Evolutionary conservation across 371 early-diverging fungal species (phyloP), one percentile per base, ranked within the genome.

Genomic region (Haplosporangium sp.): DNA sequence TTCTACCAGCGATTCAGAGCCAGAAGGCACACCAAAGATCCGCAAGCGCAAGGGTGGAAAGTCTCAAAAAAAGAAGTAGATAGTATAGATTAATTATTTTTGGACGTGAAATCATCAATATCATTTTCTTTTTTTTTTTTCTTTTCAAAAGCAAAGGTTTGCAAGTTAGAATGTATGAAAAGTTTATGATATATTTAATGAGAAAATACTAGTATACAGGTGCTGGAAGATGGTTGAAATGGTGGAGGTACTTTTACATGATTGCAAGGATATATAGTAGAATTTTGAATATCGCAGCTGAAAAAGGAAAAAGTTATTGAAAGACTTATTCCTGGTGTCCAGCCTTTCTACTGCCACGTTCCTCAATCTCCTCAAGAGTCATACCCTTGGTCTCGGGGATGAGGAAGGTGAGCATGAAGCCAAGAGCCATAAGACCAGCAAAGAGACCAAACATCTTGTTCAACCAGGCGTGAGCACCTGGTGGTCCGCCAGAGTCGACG

Each of bases 381-480:
- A 75, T 84, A 53, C 88, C 88, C 77, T 86, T 87, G 35, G 87
- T 86, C 67, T 76, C 76, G 19, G 76, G 76, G 48, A 76, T 76
- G 63, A 76, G 71, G 76, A 76, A 76, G 20, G 76, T 76, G 57
- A 55, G 55, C 15, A 76, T 53, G 66, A 76, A 66, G 59, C 76
- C 76, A 27, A 76, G 71, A 38, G 3, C 38, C 76, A 76, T 76
- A 67, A 76, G 35, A 65, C 77, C 86, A 47, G 94, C 85, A 70
- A 93, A 92, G 70, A 93, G 89, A 72, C 87, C 87, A 64, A 93
- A 84, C 19, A 90, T 83, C 68, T 89, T 84, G 45, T 89, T 89
- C 68, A 93, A 84, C 76, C 91, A 92, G 66, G 88, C 87, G 70
- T 93, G 90, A 67, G 84, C 74, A 73, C 88, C 87, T 37, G 67